Evolutionary conservation across 495 filamentous ascomycete species (phyloP).

Genomic region (Extremus antarcticus): DNA sequence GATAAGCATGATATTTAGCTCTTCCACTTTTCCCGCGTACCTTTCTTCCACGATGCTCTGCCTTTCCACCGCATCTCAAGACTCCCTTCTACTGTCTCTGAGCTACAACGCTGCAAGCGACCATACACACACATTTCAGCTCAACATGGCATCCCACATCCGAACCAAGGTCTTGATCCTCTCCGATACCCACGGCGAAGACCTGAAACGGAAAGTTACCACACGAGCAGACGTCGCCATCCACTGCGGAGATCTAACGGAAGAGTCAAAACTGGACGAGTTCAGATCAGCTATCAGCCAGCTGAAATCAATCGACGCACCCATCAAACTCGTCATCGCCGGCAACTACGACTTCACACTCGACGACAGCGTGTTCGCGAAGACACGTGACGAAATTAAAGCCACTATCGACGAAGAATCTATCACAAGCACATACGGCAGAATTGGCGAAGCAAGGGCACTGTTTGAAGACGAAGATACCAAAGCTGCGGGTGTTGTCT

Average conservation of each 20-base stretch:
- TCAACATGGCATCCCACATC: not conserved
- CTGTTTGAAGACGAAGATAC: constrained; percentile 43
- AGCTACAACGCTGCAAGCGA: too few species aligned
- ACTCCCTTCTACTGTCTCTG: too few species aligned
- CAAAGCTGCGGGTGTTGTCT: constrained; percentile 42
- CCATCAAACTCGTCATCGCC: constrained; percentile 68
- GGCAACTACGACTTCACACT: constrained; percentile 73
- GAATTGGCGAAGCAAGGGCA: constrained; percentile 18
- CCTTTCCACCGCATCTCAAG: not conserved
- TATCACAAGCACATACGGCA: constrained; percentile 1
- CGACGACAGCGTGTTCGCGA: constrained; percentile 32
- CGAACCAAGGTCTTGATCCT: constrained; percentile 27
- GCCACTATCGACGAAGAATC: not conserved
- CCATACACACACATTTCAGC: too few species aligned
- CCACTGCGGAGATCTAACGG: constrained; percentile 66
- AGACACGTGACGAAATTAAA: constrained; percentile 11
- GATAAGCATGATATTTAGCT: too few species aligned
- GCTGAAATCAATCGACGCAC: constrained; percentile 46
- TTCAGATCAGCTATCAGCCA: constrained; percentile 43
- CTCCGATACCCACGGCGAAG: constrained; percentile 29
- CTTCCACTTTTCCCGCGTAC: not conserved
- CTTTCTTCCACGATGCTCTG: not conserved
- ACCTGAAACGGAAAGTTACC: not conserved
- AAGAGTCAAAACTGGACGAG: constrained; percentile 45
- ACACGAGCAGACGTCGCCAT: constrained; percentile 51